Evolutionary conservation across 257 asterid genomes (phyloP), one percentile per base, ranked within the genome.

Genomic region (Forsythia viridissima): DNA sequence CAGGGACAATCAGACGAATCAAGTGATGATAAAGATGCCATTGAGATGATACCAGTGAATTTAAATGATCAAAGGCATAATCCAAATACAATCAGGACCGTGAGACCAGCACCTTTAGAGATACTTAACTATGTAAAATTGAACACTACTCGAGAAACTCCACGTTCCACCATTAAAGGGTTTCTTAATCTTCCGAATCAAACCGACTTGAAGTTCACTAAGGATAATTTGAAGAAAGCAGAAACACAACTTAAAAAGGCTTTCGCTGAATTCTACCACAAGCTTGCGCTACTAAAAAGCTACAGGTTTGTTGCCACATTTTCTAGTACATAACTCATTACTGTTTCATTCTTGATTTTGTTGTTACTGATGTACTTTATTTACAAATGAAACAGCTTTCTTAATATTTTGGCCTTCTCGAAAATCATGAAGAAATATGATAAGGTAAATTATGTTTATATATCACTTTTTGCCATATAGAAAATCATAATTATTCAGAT

Each of bases 371-470:
- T 55, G 52, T 74, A 63, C 75, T 81, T 73, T 55, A 38, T 75
- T 46, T 61, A 18, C 46, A 16, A 73, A 44, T 84, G 86, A 55
- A 63, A 71, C 87, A 88, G 91, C 75, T 88, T 88, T 75, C 84
- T 90, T 80, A 90, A 90, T 66, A 82, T 70, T 39, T 79, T 87
- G 87, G 90, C 92, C 0, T 85, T 87, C 70, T 88, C 94, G 10
- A 84, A 82, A 72, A 88, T 90, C 89, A 84, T 90, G 90, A 84
- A 88, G 89, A 90, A 88, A 77, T 88, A 90, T 68, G 92, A 90
- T 48, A 86, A 90, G 94, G 93, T 89, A 73, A 5, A 43, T 70
- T 43, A 24, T 66, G 41, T 71, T 21, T 61, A 68, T 9, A 39
- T 6, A 41, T 42, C 52, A 9, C 16, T 24, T 24, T 21, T 30